Base-by-base conservation (phyloP, 1,284 basidiomycete genomes). In the Ceratobasidium sp. region DNA sequence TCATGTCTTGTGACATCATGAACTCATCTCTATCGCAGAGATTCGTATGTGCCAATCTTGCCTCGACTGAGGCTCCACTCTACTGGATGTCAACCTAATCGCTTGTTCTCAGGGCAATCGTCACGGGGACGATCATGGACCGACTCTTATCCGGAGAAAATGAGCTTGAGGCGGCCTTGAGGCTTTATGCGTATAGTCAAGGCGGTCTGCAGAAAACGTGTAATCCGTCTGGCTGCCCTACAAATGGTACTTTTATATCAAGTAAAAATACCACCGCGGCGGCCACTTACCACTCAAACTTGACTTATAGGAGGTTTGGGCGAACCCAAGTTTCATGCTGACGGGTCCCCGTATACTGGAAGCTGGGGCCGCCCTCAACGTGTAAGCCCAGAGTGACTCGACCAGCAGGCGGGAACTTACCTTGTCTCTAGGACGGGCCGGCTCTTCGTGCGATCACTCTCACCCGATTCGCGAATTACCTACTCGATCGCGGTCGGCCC, bases 321-420 rank as follows among this genome's bases (percentile, higher is more conserved):
- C n/a, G 85, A 87, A 75, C 85, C 85, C 43, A 87, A 87, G 77
- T 86, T 83, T 75, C 60, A 83, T 30, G 79, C 81, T 5, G 77
- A 83, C 73, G 81, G 82, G 16, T 77, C 76, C 0, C 76, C 81
- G 0, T 84, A 82, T 76, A 76, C 73, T 1, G 81, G 76, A 4
- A 65, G 73, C 45, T 84, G 83, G 83, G 83, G 84, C 3, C 72
- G 84, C 69, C 84, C 84, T 2, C 84, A 85, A 74, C 74, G 76
- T 32, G 76, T 78, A 64, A 69, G 77, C 55, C 21, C 16, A 14
- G 26, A 59, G 3, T 18, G 30, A 6, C 16, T 26, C 36, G 1
- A 60, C 30, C 32, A 52, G 18, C 28, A 36, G 41, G 18, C 21
- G 16, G 34, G 26, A 78, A 78, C 26, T 48, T 6, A 71, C 23